Conservation (phyloP, 2,329 filamentous ascomycete genomes). For the Colletotrichum sp. region DNA sequence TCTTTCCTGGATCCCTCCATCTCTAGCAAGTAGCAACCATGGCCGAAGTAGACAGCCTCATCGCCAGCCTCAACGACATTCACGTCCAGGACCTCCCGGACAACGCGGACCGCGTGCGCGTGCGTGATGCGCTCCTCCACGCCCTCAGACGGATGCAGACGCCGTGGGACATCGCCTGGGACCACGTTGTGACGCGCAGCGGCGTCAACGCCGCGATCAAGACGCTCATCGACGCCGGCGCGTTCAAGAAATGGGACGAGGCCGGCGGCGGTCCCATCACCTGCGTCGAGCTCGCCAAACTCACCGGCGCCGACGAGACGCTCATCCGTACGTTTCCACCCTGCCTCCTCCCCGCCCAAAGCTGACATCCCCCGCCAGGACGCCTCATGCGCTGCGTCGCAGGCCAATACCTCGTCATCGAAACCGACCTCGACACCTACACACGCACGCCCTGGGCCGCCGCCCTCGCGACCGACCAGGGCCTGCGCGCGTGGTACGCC, state of each 20-base stretch:
- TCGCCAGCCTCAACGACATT: slow-evolving; percentile 29
- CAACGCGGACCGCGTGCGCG: slow-evolving; percentile 36
- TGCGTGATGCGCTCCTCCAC: slow-evolving; percentile 34
- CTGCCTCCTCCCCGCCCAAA: not conserved
- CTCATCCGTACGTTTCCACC: slow-evolving; percentile 32
- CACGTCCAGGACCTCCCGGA: slow-evolving; percentile 31
- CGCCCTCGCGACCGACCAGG: slow-evolving; percentile 30
- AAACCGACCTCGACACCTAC: slow-evolving; percentile 38
- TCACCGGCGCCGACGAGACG: slow-evolving; percentile 35
- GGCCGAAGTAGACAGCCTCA: slow-evolving; percentile 29
- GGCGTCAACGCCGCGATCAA: slow-evolving; percentile 39
- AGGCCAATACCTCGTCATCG: slow-evolving; percentile 37
- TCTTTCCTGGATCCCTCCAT: too few relatives aligned
- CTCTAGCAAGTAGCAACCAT: slow-evolving; percentile 4
- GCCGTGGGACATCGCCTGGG: slow-evolving; percentile 44
- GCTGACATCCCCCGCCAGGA: slow-evolving; percentile 18
- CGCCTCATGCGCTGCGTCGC: slow-evolving; percentile 40
- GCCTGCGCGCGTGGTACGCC: slow-evolving; percentile 35
- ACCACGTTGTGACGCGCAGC: slow-evolving; percentile 38
- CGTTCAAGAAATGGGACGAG: slow-evolving; percentile 40
- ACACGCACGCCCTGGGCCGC: slow-evolving; percentile 36
- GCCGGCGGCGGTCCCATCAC: slow-evolving; percentile 32
- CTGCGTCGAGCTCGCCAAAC: slow-evolving; percentile 33
- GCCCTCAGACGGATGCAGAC: slow-evolving; percentile 36
- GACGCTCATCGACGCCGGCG: slow-evolving; percentile 40